Evolutionary conservation across 225 moss, liverwort and hornwort genomes (phyloP).

Genomic region (Physcomitrium patens): DNA sequence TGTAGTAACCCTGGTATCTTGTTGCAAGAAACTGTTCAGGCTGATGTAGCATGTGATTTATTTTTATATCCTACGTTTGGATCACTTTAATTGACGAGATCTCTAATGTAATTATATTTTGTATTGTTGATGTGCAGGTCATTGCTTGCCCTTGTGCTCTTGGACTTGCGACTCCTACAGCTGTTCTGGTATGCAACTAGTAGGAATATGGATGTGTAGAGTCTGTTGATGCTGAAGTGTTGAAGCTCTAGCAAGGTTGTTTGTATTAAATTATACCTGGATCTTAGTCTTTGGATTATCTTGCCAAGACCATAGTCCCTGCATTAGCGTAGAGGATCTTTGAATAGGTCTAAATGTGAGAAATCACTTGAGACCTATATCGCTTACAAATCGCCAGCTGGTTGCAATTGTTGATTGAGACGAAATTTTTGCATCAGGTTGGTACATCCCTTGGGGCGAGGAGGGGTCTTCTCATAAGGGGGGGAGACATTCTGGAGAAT

Average conservation of each 20-base stretch:
- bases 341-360: constrained; percentile 1
- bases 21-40: neutral
- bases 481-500: constrained; percentile 93
- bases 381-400: neutral
- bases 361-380: constrained; percentile 3
- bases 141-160: constrained; percentile 99
- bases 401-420: constrained; percentile 26
- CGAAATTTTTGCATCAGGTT: constrained; percentile 54
- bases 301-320: constrained; percentile 1
- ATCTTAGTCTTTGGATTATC: constrained; percentile 11
- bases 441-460: constrained; percentile 97
- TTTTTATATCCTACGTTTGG: constrained; percentile 10
- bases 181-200: constrained; percentile 83
- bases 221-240: constrained; percentile 17
- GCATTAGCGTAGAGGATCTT: neutral
- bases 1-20: too few species aligned
- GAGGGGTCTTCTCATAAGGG: constrained; percentile 93
- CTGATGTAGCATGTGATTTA: neutral
- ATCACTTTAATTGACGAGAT: neutral
- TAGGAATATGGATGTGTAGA: neutral
- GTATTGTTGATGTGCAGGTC: constrained; percentile 60
- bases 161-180: constrained; percentile 98
- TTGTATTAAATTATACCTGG: constrained; percentile 24
- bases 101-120: constrained; percentile 3
- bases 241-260: constrained; percentile 5